These are phyloP conservation scores for Nadsonia fulvescens DNA, from an alignment of 805 yeast genomes.

Conservation along the genomic window DNA sequence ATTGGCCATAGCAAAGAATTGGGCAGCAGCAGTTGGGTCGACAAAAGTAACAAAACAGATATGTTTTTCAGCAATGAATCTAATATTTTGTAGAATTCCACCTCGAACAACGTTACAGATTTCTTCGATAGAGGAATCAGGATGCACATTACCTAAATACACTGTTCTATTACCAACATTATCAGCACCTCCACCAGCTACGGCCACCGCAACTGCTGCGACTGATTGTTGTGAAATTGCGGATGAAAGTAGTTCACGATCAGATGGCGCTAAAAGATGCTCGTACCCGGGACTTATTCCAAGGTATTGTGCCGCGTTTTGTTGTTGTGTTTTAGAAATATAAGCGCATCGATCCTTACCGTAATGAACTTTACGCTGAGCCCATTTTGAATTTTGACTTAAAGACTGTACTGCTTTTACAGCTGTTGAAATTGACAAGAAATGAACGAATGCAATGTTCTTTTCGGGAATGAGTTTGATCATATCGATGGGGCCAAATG, in stretches of 20 bases:
- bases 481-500: slow-evolving; percentile 72
- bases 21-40: slow-evolving; percentile 95
- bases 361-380: slow-evolving; percentile 63
- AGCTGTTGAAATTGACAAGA: slow-evolving; percentile 72
- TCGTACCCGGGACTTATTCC: slow-evolving; percentile 85
- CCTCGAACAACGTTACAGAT: slow-evolving; percentile 93
- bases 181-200: slow-evolving; percentile 82
- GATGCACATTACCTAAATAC: slow-evolving; percentile 77
- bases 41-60: slow-evolving; percentile 90
- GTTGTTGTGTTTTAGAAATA: slow-evolving; percentile 88
- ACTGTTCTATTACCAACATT: slow-evolving; percentile 89
- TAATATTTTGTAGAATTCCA: slow-evolving; percentile 71
- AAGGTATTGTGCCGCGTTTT: slow-evolving; percentile 86
- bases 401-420: slow-evolving; percentile 65
- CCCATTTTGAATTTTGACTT: slow-evolving; percentile 39
- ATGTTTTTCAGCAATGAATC: slow-evolving; percentile 67
- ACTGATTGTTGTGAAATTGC: slow-evolving; percentile 77
- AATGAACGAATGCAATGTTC: slow-evolving; percentile 69
- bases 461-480: slow-evolving; percentile 66
- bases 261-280: slow-evolving; percentile 54
- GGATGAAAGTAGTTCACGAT: slow-evolving; percentile 27
- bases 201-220: slow-evolving; percentile 94
- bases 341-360: slow-evolving; percentile 88
- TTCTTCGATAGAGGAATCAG: slow-evolving; percentile 76
- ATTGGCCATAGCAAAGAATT: slow-evolving; percentile 86